Evolutionary conservation across 1,139 yeast species (phyloP).

Genomic region (Suhomyces ambrosiae): DNA sequence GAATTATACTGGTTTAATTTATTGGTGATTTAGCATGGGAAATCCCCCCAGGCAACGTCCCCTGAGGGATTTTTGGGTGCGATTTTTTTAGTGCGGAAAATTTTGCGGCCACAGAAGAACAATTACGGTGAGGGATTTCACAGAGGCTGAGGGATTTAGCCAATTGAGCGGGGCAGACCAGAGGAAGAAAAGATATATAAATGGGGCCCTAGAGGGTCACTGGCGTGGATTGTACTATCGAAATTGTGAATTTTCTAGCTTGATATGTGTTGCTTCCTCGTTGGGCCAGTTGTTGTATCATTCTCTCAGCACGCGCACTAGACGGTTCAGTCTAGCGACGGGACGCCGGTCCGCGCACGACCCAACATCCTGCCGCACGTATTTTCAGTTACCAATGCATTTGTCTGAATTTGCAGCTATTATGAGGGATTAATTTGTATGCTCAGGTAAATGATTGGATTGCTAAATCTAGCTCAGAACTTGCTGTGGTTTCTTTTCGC

Average conservation of each 20-base stretch:
- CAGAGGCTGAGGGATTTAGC: slow-evolving; percentile 2
- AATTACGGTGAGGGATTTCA: slow-evolving; percentile 7
- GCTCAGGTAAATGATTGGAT: background rate
- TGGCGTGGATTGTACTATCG: no score
- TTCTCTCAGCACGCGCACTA: background rate
- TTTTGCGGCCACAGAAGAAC: slow-evolving; percentile 7
- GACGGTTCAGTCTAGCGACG: background rate
- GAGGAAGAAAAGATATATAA: no score
- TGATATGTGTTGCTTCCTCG: no score
- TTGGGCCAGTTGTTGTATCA: background rate
- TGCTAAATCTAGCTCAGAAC: background rate
- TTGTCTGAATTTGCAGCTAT: slow-evolving; percentile 4
- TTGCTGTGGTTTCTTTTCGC: background rate
- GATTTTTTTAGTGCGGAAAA: background rate
- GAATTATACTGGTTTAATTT: no score
- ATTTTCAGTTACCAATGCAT: background rate
- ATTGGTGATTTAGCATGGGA: background rate
- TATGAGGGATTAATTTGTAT: slow-evolving; percentile 11
- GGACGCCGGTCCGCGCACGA: slow-evolving; percentile 1
- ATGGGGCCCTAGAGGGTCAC: no score
- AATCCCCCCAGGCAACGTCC: background rate
- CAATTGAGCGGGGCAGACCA: background rate
- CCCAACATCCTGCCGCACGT: slow-evolving; percentile 1
- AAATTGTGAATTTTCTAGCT: no score
- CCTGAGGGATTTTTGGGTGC: slow-evolving; percentile 6